Percentiles rank a stretch among this genome's conserved stretches.
These are phyloP conservation scores for Phylloporus arenicola DNA, from an alignment of 768 basidiomycete genomes.

Conservation along the genomic window DNA sequence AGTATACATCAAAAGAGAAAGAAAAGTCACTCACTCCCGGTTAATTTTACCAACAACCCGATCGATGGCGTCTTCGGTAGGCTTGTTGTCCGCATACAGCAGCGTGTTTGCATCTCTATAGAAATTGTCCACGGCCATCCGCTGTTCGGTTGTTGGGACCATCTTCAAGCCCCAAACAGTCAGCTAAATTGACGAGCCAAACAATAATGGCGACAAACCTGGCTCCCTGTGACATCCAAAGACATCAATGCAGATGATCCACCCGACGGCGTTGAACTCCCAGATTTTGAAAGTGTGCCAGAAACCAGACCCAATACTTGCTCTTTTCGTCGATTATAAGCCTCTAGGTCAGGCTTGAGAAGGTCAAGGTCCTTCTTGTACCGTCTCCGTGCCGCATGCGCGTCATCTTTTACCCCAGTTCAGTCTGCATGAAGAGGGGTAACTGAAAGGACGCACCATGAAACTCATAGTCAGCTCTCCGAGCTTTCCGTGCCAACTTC, in stretches of 20 bases:
- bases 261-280: slow-evolving; percentile 26
- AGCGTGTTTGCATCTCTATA: slow-evolving; percentile 93
- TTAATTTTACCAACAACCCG: slow-evolving; percentile 88
- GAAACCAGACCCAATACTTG: slow-evolving; percentile 69
- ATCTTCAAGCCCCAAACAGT: slow-evolving; percentile 32
- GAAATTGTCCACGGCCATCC: slow-evolving; percentile 68
- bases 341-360: slow-evolving; percentile 81
- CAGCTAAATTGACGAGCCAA: slow-evolving; percentile 1
- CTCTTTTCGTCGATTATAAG: slow-evolving; percentile 89
- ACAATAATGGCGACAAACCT: slow-evolving; percentile 29
- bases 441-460: slow-evolving; percentile 55
- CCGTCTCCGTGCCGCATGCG: slow-evolving; percentile 78
- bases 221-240: slow-evolving; percentile 47
- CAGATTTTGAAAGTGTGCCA: slow-evolving; percentile 51
- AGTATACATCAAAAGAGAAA: not conserved
- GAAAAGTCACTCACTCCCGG: slow-evolving; percentile 62
- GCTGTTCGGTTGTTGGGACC: slow-evolving; percentile 53
- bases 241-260: slow-evolving; percentile 38
- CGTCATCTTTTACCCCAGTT: slow-evolving; percentile 57
- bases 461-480: slow-evolving; percentile 86
- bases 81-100: slow-evolving; percentile 92
- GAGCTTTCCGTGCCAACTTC: slow-evolving; percentile 71
- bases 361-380: slow-evolving; percentile 91
- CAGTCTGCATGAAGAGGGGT: not conserved
- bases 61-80: slow-evolving; percentile 93